Evolutionary conservation across 345 rosid species (phyloP).

Genomic region (Populus ilicifolia): DNA sequence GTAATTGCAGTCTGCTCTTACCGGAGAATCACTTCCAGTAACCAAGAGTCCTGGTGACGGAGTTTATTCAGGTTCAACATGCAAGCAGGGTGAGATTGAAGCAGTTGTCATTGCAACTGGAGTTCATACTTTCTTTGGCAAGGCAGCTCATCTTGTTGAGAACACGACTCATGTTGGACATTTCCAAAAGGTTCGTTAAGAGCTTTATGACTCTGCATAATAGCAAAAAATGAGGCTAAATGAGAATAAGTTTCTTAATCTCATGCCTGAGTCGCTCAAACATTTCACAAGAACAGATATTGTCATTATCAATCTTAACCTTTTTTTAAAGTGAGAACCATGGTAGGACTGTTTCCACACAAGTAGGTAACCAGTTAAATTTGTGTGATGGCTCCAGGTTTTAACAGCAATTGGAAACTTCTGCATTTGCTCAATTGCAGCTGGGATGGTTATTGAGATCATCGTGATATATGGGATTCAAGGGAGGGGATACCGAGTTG

Average conservation of each 20-base stretch:
- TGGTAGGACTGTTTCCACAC: not conserved
- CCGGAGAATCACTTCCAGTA: constrained; percentile 52
- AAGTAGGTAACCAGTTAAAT: not conserved
- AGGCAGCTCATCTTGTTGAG: constrained; percentile 46
- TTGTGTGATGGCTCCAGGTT: constrained; percentile 28
- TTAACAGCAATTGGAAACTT: constrained; percentile 38
- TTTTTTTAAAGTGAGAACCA: not conserved
- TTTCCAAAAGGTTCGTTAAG: constrained; percentile 26
- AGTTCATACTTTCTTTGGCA: constrained; percentile 37
- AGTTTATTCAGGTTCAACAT: constrained; percentile 39
- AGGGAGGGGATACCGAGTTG: constrained; percentile 47
- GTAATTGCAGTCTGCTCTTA: constrained; percentile 42
- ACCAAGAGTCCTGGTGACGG: constrained; percentile 34
- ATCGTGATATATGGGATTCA: constrained; percentile 33
- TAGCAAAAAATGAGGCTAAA: not conserved
- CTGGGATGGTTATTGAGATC: constrained; percentile 37
- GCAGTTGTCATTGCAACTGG: constrained; percentile 42
- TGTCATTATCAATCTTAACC: not conserved
- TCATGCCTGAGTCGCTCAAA: not conserved
- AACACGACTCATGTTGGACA: constrained; percentile 36
- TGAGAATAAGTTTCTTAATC: not conserved
- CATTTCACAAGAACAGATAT: not conserved
- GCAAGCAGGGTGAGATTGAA: constrained; percentile 46
- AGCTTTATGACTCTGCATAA: not conserved
- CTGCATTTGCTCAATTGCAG: constrained; percentile 43